Evolutionary conservation across 805 yeast species (phyloP), one percentile per base, ranked within the genome.

Genomic region (Pichia paraexigua): DNA sequence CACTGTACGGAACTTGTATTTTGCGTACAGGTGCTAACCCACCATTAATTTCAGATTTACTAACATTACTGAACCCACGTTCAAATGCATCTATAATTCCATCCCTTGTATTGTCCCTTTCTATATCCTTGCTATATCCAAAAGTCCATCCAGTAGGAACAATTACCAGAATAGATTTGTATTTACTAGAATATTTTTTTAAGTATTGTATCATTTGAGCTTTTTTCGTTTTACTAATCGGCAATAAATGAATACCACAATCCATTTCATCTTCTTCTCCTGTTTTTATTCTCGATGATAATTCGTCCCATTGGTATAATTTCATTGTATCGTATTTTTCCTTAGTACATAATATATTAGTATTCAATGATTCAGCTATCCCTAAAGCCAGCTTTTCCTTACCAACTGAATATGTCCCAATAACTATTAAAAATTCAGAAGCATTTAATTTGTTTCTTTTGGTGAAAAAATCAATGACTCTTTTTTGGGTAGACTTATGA

Each of bases 61-160:
- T 47, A 11, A 48, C 45, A 24, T 45, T 32, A 12, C 45, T 28
- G 28, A 56, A 51, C 32, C 55, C 56, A n/a, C 49, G 41, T 44
- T 51, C 46, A 24, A 50, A 48, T 17, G 45, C 39, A 10, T 52
- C 30, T 13, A 43, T 12, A 3, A 11, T 15, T 15, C 37, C 43
- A n/a, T 37, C 25, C 13, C 22, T 35, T 13, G 15, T 21, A 24
- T 15, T 20, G 12, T 20, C 41, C 12, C 17, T 25, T 1, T 25
- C 30, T 39, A 27, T 39, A 11, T 56, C 56, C 18, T 47, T 51
- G 2, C 54, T 56, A 42, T 54, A 61, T 20, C 59, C 54, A 1
- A 91, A 85, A 1, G 89, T 75, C 98, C 98, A 94, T 0, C 98
- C 98, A 0, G 97, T 90, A 0, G 98, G 97, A 47, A 80, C 72